Conservation (phyloP, 139 green algal genomes). For the Micromonas pusilla region DNA sequence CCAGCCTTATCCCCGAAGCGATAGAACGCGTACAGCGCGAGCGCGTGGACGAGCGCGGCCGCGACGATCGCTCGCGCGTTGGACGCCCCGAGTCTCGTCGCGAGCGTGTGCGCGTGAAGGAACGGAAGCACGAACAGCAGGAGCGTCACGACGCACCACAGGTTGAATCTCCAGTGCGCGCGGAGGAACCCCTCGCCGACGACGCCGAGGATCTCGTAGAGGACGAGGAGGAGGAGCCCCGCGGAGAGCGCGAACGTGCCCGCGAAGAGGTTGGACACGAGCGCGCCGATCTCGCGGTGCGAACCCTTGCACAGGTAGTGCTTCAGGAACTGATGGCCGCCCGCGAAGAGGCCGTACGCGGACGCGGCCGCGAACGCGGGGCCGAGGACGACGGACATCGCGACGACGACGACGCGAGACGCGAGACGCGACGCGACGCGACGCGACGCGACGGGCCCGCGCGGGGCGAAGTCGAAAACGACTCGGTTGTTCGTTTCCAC, state of each 20-base stretch:
- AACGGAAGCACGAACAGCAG: conserved; percentile 3
- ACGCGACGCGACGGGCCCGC: too few species aligned
- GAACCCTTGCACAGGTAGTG: not conserved
- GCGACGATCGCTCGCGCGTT: not conserved
- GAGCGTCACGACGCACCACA: not conserved
- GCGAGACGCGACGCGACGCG: not conserved
- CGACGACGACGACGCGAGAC: too few species aligned
- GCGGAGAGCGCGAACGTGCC: not conserved
- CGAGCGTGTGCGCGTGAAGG: not conserved
- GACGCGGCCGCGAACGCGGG: not conserved
- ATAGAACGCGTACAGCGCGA: not conserved
- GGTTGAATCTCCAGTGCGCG: not conserved
- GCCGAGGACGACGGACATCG: too few species aligned
- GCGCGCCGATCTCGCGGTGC: not conserved
- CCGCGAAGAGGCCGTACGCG: not conserved
- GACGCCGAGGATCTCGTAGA: not conserved
- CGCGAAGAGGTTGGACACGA: not conserved
- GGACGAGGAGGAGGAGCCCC: not conserved
- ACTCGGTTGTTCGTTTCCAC: too few species aligned
- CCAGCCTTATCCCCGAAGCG: not conserved
- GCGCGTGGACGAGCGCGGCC: not conserved
- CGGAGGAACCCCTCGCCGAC: not conserved
- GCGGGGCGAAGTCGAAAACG: too few species aligned
- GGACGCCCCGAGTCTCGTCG: not conserved
- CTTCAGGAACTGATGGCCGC: conserved; percentile 8